Base-by-base conservation (phyloP, 306 rosid species). In the Parietaria judaica region DNA sequence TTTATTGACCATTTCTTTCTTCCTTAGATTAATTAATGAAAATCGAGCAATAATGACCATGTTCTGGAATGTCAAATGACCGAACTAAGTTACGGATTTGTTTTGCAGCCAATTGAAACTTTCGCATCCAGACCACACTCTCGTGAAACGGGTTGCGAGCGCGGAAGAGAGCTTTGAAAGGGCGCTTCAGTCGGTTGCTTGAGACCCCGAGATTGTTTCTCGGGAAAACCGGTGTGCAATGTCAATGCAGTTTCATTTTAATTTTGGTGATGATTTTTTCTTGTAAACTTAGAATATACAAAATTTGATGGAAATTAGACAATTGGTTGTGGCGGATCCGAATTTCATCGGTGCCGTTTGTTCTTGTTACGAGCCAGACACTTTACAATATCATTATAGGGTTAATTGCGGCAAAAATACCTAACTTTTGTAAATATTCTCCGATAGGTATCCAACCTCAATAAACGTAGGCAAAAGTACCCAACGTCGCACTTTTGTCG, bases 131-230 rank as follows among this genome's bases (percentile, higher is more conserved):
- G 90, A 88, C 51, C 97, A 94, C 66, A 51, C 81, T 38, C 95
- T 94, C 15, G 86, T 94, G 54, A 94, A 88, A 67, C 84, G 99
- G 57, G 73, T 74, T 14, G 14, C 87, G 0, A 36, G 76, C 11
- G 97, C 99, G 3, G 99, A 94, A 74, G 97, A 84, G 81, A 78
- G 82, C 82, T 86, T 94, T 63, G 95, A 94, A 64, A 79, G 87
- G 67, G 97, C 99, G 14, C 73, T 86, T 59, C 99, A 94, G 67
- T 63, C 95, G 14, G 84, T 83, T 69, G 87, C 81, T 58, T 86
- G 78, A 76, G 76, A 72, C 72, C 57, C 16, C 6, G 65, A 7
- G 41, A 3, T 48, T 51, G 36, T 16, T 46, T 15, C 43, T 36
- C 38, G 43, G 43, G 61, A 51, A 52, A 70, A 73, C 70, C 65